Percentiles rank a stretch among this genome's conserved stretches.
Conservation (phyloP, 1,139 yeast species). For the Candida dubliniensis region DNA sequence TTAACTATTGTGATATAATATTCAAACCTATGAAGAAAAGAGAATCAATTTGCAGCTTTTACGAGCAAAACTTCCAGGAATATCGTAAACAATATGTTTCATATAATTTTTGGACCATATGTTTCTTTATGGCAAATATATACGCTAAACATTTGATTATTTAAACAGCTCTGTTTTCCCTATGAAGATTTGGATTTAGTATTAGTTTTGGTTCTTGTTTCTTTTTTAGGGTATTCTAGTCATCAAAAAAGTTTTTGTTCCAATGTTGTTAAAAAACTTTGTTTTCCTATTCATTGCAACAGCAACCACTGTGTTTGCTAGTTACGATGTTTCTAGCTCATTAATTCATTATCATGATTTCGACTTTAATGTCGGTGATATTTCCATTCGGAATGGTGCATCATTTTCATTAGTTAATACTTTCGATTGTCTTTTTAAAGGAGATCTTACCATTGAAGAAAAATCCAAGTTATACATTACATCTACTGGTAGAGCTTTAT, state of each 20-base stretch:
- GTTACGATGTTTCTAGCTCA: conserved; percentile 1
- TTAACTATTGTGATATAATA: too few species aligned
- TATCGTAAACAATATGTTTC: too few species aligned
- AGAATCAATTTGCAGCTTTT: too few species aligned
- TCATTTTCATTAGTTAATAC: conserved; percentile 3
- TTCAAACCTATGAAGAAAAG: too few species aligned
- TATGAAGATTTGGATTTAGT: too few species aligned
- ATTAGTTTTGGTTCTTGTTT: background rate
- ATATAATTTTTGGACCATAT: too few species aligned
- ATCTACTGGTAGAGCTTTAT: conserved; percentile 1
- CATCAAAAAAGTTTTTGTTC: background rate
- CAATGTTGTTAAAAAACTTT: conserved; percentile 2
- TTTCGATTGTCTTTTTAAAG: conserved; percentile 2
- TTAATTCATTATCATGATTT: conserved; percentile 2
- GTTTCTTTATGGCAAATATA: too few species aligned
- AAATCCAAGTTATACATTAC: conserved; percentile 2
- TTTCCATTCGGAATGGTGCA: conserved; percentile 5
- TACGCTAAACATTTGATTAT: background rate
- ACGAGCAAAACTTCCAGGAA: too few species aligned
- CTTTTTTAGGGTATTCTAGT: background rate
- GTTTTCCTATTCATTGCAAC: conserved; percentile 1
- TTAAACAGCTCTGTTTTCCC: background rate
- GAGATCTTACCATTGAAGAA: conserved; percentile 1
- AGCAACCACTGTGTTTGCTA: conserved; percentile 1
- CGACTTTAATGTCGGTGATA: conserved; percentile 5